Conservation (phyloP, 2,329 filamentous ascomycete genomes). For the Phialophora chinensis region DNA sequence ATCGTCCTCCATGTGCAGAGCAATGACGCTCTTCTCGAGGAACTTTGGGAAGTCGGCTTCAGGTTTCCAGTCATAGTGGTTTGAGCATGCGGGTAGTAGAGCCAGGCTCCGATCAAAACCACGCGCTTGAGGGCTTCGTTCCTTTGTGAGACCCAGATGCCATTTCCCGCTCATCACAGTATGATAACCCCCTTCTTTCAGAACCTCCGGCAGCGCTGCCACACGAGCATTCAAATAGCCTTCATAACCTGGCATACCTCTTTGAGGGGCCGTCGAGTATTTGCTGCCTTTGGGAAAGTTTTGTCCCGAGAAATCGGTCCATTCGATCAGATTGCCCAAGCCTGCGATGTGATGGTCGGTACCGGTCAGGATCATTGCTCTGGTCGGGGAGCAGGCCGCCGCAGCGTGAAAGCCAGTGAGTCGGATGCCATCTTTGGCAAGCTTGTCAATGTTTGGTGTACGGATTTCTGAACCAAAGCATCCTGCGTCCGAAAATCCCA, state of each 20-base stretch:
- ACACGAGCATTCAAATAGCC: constrained; percentile 68
- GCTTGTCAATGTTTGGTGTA: constrained; percentile 64
- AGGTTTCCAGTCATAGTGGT: constrained; percentile 63
- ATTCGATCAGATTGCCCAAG: constrained; percentile 51
- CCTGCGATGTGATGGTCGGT: constrained; percentile 48
- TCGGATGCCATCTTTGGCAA: constrained; percentile 60
- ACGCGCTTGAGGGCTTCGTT: constrained; percentile 61
- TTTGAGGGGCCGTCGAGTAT: constrained; percentile 60
- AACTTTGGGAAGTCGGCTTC: constrained; percentile 46
- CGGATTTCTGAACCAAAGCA: constrained; percentile 67
- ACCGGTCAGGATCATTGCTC: constrained; percentile 70
- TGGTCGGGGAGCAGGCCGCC: constrained; percentile 68
- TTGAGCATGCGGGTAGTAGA: constrained; percentile 65
- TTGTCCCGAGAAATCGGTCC: constrained; percentile 61
- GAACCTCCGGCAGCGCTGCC: constrained; percentile 63
- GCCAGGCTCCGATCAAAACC: constrained; percentile 67
- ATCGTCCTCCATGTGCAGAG: constrained; percentile 54
- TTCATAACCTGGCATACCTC: constrained; percentile 67
- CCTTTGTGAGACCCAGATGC: constrained; percentile 65
- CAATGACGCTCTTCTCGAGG: constrained; percentile 52
- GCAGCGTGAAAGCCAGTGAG: constrained; percentile 71
- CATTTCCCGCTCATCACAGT: constrained; percentile 69
- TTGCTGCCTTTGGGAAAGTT: constrained; percentile 59
- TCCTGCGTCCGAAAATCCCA: constrained; percentile 66
- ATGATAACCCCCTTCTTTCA: constrained; percentile 64